Percentiles rank a stretch among this genome's conserved stretches.
phyloP scores from a whole-genome alignment of 1,284 basidiomycete species.

The Laetiporus sulphureus region DNA sequence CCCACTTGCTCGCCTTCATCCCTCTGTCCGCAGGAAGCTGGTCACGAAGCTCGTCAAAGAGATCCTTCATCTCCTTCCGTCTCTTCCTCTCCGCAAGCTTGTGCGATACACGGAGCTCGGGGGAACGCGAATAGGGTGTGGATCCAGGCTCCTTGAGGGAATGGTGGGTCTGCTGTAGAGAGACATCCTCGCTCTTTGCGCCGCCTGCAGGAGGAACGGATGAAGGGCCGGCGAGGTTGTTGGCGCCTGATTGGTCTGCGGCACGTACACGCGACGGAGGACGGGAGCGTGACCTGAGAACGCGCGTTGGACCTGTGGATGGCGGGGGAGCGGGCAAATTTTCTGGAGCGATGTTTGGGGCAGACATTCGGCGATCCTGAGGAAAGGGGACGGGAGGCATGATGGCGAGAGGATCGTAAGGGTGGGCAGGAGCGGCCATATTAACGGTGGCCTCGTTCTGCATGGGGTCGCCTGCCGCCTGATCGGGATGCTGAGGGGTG shows the following conservation, averaged over 20 bases:
- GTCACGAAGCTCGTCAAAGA: conserved; percentile 92
- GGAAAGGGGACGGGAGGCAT: conserved; percentile 53
- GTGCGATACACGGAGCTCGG: conserved; percentile 88
- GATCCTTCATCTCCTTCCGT: conserved; percentile 95
- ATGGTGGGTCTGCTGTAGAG: conserved; percentile 15
- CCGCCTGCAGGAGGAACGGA: conserved; percentile 33
- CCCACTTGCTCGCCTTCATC: conserved; percentile 96
- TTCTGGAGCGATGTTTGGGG: conserved; percentile 38
- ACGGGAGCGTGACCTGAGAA: conserved; percentile 59
- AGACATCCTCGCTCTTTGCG: conserved; percentile 19
- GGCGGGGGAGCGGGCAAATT: conserved; percentile 40
- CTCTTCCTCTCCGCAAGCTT: conserved; percentile 93
- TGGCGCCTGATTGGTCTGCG: conserved; percentile 30
- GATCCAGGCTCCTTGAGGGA: conserved; percentile 40
- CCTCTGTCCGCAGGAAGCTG: conserved; percentile 86
- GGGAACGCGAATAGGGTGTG: conserved; percentile 89
- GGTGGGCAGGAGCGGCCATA: conserved; percentile 30
- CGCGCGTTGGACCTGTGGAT: conserved; percentile 40
- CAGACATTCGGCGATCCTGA: conserved; percentile 68
- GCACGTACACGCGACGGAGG: conserved; percentile 58
- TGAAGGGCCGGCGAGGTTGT: conserved; percentile 24
- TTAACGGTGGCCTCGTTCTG: conserved; percentile 36
- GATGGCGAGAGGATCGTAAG: conserved; percentile 41
- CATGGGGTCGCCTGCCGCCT: conserved; percentile 26
- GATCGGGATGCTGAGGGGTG: conserved; percentile 36